Evolutionary conservation across 1,284 basidiomycete species (phyloP).

Genomic region (Ustilago tritici): DNA sequence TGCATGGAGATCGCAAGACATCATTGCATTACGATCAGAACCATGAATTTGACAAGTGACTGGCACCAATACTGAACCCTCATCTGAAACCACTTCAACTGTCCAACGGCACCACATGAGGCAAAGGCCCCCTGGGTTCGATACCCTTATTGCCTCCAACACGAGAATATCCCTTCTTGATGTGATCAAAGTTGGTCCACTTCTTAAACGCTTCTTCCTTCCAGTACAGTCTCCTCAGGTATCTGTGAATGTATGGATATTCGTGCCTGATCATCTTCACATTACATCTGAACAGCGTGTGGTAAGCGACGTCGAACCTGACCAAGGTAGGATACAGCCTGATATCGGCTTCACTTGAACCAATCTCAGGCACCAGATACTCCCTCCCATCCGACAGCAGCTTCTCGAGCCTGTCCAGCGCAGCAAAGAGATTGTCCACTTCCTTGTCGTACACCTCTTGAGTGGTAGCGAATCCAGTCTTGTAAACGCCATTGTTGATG

Average conservation of each 20-base stretch:
- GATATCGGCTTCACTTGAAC: slow-evolving; percentile 87
- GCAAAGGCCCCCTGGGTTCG: slow-evolving; percentile 48
- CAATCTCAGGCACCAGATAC: slow-evolving; percentile 80
- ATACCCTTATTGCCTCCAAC: slow-evolving; percentile 30
- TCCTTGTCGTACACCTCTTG: slow-evolving; percentile 84
- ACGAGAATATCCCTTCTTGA: slow-evolving; percentile 58
- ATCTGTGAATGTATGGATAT: slow-evolving; percentile 54
- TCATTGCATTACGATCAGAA: background rate
- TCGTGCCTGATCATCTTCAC: slow-evolving; percentile 55
- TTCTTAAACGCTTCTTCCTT: slow-evolving; percentile 85
- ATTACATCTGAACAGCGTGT: slow-evolving; percentile 90
- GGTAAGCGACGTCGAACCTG: slow-evolving; percentile 82
- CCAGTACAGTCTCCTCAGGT: slow-evolving; percentile 91
- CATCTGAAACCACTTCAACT: background rate
- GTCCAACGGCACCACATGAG: slow-evolving; percentile 43
- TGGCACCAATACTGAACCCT: background rate
- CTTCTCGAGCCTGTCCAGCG: slow-evolving; percentile 83
- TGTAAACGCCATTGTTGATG: slow-evolving; percentile 76
- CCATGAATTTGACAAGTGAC: no score
- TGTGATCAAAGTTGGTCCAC: slow-evolving; percentile 80
- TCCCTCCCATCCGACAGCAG: slow-evolving; percentile 79
- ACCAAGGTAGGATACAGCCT: slow-evolving; percentile 90
- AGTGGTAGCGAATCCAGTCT: slow-evolving; percentile 79
- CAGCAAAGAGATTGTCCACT: slow-evolving; percentile 76
- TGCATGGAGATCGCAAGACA: background rate